Base-by-base conservation (phyloP, 2,329 filamentous ascomycete species). In the Cyclaneusma minus region DNA sequence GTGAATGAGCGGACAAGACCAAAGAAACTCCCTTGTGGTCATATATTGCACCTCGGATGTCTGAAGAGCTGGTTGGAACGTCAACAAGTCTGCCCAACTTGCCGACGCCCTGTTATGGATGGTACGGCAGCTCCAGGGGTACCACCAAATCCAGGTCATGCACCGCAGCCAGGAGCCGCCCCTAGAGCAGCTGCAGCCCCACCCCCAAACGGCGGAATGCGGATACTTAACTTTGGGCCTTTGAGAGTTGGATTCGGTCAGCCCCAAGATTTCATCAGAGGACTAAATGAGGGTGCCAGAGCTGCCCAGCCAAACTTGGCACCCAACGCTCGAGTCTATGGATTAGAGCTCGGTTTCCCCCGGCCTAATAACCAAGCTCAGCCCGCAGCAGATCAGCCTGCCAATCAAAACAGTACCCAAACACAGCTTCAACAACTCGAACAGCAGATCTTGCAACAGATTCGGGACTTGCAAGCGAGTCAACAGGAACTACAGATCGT, bases 31-130 rank as follows among this genome's bases (percentile, higher is more conserved):
- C 89, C 89, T 1, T 98, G 89, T 51, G 85, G 87, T 4, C 89
- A 98, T 45, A 89, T 95, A 20, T 56, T 98, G 20, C 89, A 98
- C 50, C 79, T 94, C 37, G 78, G 84, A 24, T 98, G 89, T 49
- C 67, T 98, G 31, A 83, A 89, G 51, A 92, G 85, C 49, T 98
- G 89, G 89, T 64, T 98, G 15, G 89, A 98, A 57, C 67, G 89
- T 36, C 89, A 98, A 50, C 89, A 98, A 54, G 85, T 92, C 17
- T 98, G 89, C 48, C 89, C 89, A 5, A 98, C 84, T 3, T 98
- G 89, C 49, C 72, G 89, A 40, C 69, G 80, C 26, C 75, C 87
- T 10, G 89, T 93, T 10, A 57, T 83, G 19, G 63, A 64, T 3
- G 54, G 44, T 35, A 34, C 46, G 21, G 32, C 45, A 24, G 42